A percentile compares a stretch with the other conserved stretches of the same genome.
phyloP scores from a whole-genome alignment of 495 filamentous ascomycete genomes.

The Saxispiralis lemnorum region DNA sequence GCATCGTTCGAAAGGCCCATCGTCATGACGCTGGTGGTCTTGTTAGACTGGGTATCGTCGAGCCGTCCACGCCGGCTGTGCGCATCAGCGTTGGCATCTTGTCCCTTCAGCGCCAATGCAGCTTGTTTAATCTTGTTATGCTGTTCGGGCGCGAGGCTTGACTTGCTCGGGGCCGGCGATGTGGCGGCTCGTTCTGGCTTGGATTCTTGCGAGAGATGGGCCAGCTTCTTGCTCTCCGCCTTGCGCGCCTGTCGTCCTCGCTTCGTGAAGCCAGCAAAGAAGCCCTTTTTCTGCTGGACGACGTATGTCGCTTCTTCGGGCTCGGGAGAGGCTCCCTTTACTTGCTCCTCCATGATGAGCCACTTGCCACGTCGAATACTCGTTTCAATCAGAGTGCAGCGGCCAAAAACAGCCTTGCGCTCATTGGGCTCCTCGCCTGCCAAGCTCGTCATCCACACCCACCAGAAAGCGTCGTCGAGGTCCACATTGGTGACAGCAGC shows the following conservation, averaged over 20 bases:
- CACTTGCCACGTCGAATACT: conserved; percentile 63
- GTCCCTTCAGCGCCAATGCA: conserved; percentile 49
- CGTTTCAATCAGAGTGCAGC: conserved; percentile 85
- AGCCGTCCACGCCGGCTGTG: conserved; percentile 22
- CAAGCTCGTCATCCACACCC: conserved; percentile 97
- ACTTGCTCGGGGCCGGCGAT: conserved; percentile 47
- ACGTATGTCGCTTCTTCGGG: conserved; percentile 73
- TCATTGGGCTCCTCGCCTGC: conserved; percentile 69
- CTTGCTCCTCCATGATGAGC: conserved; percentile 90
- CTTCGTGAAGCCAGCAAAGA: conserved; percentile 61
- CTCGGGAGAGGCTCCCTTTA: conserved; percentile 79
- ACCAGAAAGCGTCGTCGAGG: conserved; percentile 95
- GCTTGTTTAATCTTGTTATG: conserved; percentile 83
- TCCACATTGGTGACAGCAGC: conserved; percentile 76
- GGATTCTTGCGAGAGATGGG: conserved; percentile 29
- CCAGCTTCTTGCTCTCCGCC: conserved; percentile 46
- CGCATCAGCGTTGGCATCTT: conserved; percentile 45
- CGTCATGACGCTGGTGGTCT: conserved; percentile 84
- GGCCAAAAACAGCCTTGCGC: conserved; percentile 82
- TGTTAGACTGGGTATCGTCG: conserved; percentile 40
- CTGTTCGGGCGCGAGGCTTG: conserved; percentile 78
- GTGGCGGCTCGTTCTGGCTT: conserved; percentile 30
- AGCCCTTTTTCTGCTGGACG: conserved; percentile 70
- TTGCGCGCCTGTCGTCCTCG: conserved; percentile 46
- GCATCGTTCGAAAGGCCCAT: conserved; percentile 81